Base-by-base conservation (phyloP, 1,139 yeast genomes). In the Groenewaldozyma auringiensis region DNA sequence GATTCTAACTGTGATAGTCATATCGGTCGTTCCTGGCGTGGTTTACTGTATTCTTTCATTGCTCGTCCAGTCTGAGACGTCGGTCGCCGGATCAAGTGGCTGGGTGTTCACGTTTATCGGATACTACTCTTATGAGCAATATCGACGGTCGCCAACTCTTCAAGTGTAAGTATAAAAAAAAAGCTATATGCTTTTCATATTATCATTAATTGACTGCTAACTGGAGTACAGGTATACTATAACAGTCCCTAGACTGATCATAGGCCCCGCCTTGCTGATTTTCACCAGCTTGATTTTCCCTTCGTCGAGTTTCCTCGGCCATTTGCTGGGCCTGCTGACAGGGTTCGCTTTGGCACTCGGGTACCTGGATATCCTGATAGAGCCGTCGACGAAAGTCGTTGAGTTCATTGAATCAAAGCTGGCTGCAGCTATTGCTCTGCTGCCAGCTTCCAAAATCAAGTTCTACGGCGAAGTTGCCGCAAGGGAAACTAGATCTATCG, bases 71-170 rank as follows among this genome's bases (percentile, higher is more conserved):
- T 81, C 83, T n/a, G 59, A 70, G 13, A 67, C 72, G 1, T 68
- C 74, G 20, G 82, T 81, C 4, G 65, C 79, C 36, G 94, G 94
- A 1, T 72, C 84, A 37, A 68, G 89, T 42, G 95, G 86, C 2
- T 76, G 92, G 76, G 78, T 78, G 27, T 87, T 88, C 62, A 75
- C 88, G 47, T 74, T 89, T 55, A 58, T 80, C 52, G 79, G 82
- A 3, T 84, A 74, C 64, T 76, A 69, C 55, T 78, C 85, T 9
- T 77, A 76, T 56, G 71, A 76, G 52, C 88, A 81, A 58, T 77
- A 79, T 47, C 63, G 65, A 27, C 60, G 66, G 37, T 67, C 68
- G 36, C 86, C 89, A 21, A 64, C 71, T 4, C 58, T 63, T 48
- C 64, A 59, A 44, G 50, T 70, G 51, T 56, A 42, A 34, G 52